Percentiles rank a stretch among this genome's conserved stretches.
Evolutionary conservation across 2,329 filamentous ascomycete species (phyloP).

Genomic region (Allantophomopsis cytisporea): DNA sequence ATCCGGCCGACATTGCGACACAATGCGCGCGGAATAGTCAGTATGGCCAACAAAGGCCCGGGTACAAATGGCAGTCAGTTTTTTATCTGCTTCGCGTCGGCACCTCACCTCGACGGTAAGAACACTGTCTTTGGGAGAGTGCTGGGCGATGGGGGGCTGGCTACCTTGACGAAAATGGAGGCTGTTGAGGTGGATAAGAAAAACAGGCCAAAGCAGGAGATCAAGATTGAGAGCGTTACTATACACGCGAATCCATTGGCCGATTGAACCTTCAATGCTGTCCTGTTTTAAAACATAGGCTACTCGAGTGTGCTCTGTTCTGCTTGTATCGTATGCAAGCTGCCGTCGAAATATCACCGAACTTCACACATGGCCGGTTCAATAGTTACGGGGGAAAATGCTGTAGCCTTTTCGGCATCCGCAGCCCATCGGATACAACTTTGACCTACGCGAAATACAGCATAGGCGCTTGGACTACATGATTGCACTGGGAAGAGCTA

Average conservation of each 20-base stretch:
- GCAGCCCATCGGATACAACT: no score
- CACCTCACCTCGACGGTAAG: conserved; percentile 68
- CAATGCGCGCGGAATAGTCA: conserved; percentile 54
- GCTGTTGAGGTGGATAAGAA: conserved; percentile 64
- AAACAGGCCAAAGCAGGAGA: conserved; percentile 52
- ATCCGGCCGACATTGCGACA: conserved; percentile 58
- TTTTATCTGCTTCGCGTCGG: conserved; percentile 66
- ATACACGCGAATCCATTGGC: conserved; percentile 74
- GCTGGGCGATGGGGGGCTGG: conserved; percentile 47
- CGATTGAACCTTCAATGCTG: conserved; percentile 19
- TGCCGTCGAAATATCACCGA: no score
- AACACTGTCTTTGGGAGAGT: conserved; percentile 77
- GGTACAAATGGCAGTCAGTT: conserved; percentile 69
- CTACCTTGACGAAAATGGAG: conserved; percentile 60
- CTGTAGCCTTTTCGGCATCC: no score
- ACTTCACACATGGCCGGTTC: no score
- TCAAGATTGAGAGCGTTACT: conserved; percentile 54
- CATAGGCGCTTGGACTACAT: no score
- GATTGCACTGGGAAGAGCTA: no score
- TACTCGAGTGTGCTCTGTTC: no score
- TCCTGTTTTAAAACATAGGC: no score
- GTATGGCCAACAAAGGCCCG: conserved; percentile 69
- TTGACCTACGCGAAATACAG: no score
- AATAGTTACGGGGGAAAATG: no score
- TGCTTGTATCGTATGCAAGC: no score